Base-by-base conservation (phyloP, 495 filamentous ascomycete species). In the Daldinia childiae region DNA sequence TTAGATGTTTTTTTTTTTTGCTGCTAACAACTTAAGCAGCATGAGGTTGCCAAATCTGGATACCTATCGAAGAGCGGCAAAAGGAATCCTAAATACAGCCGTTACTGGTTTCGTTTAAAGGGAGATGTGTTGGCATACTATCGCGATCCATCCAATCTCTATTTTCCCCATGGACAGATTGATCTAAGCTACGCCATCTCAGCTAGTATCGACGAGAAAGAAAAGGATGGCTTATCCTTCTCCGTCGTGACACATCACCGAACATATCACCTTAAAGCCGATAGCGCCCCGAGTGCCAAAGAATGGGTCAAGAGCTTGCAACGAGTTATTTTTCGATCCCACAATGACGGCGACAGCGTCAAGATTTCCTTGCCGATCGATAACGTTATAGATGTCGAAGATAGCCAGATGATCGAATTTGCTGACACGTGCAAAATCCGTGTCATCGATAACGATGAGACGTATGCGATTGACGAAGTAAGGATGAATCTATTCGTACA, bases 221-320 rank as follows among this genome's bases (percentile, higher is more conserved):
- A 90, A 52, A 93, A 93, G 77, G 92, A 95, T 14, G 85, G 83
- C 24, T 84, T 87, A 24, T 85, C 90, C 64, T 98, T 99, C 72
- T 86, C 90, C 8, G 89, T 99, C 45, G 89, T 88, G 15, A 98
- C 94, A 0, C 86, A 95, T 74, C 88, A 97, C 69, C 86, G 93
- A 55, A 92, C 88, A 6, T 97, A 95, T 75, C 86, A 92, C 73
- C 97, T 99, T 82, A 87, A 89, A 74, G 95, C 96, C 26, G 96
- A 99, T 74, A 98, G 93, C 73, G 83, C 87, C 17, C 82, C 90
- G 34, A 97, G 91, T 79, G 95, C 95, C 6, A 97, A 94, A 76
- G 96, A 98, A 84, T 99, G 95, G 95, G 95, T 98, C 43, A 96
- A 95, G 78, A 87, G 92, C 41, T 83, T 99, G 24, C 95, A 97